Conservation (phyloP, 352 stramenopile species). For the Pythium apleroticum region DNA sequence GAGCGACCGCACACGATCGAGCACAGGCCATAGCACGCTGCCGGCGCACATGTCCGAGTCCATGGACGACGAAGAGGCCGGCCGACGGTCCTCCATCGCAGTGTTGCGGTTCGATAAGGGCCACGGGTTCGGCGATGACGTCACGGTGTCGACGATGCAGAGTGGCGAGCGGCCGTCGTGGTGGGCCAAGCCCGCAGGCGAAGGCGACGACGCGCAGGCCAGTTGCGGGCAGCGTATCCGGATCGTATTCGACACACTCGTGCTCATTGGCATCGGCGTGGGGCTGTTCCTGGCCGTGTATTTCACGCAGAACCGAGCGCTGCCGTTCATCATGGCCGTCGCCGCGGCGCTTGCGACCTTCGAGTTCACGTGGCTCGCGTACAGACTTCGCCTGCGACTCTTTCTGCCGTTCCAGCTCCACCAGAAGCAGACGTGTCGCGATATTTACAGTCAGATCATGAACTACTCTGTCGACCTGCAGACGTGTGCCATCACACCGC, state of each 20-base stretch:
- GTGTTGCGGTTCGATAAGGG: conserved; percentile 21
- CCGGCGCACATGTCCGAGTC: background rate
- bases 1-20: conserved; percentile 19
- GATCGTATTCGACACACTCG: conserved; percentile 33
- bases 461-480: conserved; percentile 58
- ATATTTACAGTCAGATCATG: conserved; percentile 74
- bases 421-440: conserved; percentile 63
- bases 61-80: conserved; percentile 5
- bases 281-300: conserved; percentile 37
- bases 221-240: conserved; percentile 29
- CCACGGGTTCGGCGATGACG: background rate
- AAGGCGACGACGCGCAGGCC: background rate
- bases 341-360: conserved; percentile 45
- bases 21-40: conserved; percentile 27
- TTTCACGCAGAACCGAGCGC: conserved; percentile 35
- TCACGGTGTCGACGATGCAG: background rate
- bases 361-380: conserved; percentile 64
- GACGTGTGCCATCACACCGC: conserved; percentile 49
- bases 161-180: conserved; percentile 19
- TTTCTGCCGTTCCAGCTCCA: conserved; percentile 69
- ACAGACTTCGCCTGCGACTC: conserved; percentile 49
- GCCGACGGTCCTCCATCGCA: conserved; percentile 19
- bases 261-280: conserved; percentile 35
- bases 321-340: conserved; percentile 53
- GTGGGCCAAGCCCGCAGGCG: conserved; percentile 7